These are phyloP conservation scores for Nannochloris sp. DNA, from an alignment of 139 green algal genomes.

Conservation along the genomic window DNA sequence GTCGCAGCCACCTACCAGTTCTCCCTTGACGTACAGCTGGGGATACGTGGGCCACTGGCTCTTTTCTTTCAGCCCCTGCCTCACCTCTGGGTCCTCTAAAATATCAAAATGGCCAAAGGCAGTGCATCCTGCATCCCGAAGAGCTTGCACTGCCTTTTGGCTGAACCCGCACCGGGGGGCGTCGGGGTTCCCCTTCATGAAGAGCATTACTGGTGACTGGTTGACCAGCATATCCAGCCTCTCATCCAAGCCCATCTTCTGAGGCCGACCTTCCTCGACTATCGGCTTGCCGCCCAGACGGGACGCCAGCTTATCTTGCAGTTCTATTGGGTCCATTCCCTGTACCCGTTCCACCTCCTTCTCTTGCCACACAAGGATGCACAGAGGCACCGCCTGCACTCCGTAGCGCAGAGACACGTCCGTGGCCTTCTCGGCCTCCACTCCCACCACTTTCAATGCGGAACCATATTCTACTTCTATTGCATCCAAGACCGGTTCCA, in stretches of 20 bases:
- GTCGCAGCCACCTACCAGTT: constrained; percentile 82
- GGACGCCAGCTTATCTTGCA: background rate
- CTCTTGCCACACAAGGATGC: constrained; percentile 50
- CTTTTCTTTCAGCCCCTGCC: constrained; percentile 73
- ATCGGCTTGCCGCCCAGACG: background rate
- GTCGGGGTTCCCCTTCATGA: constrained; percentile 77
- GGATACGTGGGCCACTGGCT: constrained; percentile 70
- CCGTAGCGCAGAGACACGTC: constrained; percentile 57
- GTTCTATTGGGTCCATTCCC: constrained; percentile 53
- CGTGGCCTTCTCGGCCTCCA: constrained; percentile 73
- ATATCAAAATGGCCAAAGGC: constrained; percentile 83
- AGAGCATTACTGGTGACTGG: constrained; percentile 55
- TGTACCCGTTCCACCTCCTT: constrained; percentile 56
- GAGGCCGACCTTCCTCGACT: background rate
- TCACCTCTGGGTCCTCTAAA: constrained; percentile 62
- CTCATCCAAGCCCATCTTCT: constrained; percentile 3
- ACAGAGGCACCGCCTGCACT: constrained; percentile 67
- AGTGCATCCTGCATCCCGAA: constrained; percentile 31
- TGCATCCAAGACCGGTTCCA: constrained; percentile 53
- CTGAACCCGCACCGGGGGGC: constrained; percentile 82
- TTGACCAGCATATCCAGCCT: constrained; percentile 52
- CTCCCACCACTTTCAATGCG: constrained; percentile 22
- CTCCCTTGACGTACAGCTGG: constrained; percentile 74
- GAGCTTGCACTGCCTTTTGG: constrained; percentile 54
- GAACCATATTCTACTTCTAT: constrained; percentile 38